Evolutionary conservation across 2,329 filamentous ascomycete species (phyloP), one percentile per base, ranked within the genome.

Genomic region (Botrytis pseudocinerea): DNA sequence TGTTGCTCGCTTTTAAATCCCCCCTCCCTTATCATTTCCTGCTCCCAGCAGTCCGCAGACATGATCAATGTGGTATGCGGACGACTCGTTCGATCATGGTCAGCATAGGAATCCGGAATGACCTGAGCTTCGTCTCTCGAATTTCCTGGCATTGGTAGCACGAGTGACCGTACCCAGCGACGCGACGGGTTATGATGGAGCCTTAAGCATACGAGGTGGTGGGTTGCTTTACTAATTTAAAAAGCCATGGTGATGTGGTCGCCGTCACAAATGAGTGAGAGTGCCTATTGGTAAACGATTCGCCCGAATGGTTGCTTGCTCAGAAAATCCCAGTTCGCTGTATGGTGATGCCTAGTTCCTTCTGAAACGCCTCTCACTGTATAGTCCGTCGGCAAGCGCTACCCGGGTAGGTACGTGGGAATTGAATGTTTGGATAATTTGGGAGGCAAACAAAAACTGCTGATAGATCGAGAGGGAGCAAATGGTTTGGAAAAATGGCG

Each of bases 121-220:
- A 76, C 76, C 77, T 75, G 73, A 74, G 73, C 35, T 61, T 71
- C 68, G 73, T 66, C 65, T 74, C 66, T 74, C 75, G 74, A 76
- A 70, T 74, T 75, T 76, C 77, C 78, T 78, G 74, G 77, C 78
- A 78, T 77, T 74, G 71, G 63, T 46, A 63, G 76, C 68, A 70
- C 73, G 70, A 76, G 66, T 69, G 74, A 73, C 74, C 73, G 70
- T 72, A 72, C 75, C 76, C 76, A 77, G 76, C 74, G 75, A 78
- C 75, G 69, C 74, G 75, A 78, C 75, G 69, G 74, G 61, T 51
- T 66, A 66, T 70, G 71, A 66, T 76, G 62, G 68, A 66, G 74
- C 70, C 72, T 76, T 38, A 73, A 69, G 73, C 76, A 75, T 73
- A 74, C 74, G 76, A 77, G 28, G 73, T 74, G 71, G 66, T 57